A percentile compares a stretch with the other conserved stretches of the same genome.
Conservation (phyloP, 176 grass and related monocot genomes). For the Avena eriantha region DNA sequence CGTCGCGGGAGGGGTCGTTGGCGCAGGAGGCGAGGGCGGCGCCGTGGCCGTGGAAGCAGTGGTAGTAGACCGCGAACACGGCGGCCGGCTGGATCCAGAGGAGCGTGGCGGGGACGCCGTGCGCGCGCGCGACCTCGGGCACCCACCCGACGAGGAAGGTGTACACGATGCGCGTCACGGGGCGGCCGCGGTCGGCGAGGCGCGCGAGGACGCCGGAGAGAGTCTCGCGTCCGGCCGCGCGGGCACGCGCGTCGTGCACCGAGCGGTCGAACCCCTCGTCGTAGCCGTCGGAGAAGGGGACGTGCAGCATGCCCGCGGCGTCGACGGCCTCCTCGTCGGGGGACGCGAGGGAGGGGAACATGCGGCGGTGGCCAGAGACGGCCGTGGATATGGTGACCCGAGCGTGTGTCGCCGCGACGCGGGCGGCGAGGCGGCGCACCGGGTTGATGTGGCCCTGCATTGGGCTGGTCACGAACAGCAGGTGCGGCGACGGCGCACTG, state of each 20-base stretch:
- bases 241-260: constrained; percentile 1
- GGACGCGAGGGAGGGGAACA: constrained; percentile 22
- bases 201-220: constrained; percentile 1
- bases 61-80: constrained; percentile 25
- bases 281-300: constrained; percentile 29
- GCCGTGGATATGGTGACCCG: not conserved
- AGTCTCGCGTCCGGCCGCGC: not conserved
- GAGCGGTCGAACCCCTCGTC: not conserved
- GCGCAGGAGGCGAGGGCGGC: constrained; percentile 17
- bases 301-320: not conserved
- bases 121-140: constrained; percentile 5
- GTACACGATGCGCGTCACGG: constrained; percentile 21
- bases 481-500: not conserved
- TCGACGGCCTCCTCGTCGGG: constrained; percentile 26
- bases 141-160: constrained; percentile 11
- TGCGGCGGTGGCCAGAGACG: constrained; percentile 19
- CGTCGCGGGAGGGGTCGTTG: not conserved
- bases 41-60: constrained; percentile 16
- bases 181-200: constrained; percentile 16
- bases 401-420: not conserved
- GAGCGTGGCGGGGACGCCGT: not conserved
- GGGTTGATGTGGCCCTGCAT: constrained; percentile 33
- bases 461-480: constrained; percentile 29
- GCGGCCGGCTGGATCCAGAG: constrained; percentile 26
- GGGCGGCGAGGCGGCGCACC: constrained; percentile 23